Conservation (phyloP, 345 rosid genomes). For the Excoecaria agallocha region DNA sequence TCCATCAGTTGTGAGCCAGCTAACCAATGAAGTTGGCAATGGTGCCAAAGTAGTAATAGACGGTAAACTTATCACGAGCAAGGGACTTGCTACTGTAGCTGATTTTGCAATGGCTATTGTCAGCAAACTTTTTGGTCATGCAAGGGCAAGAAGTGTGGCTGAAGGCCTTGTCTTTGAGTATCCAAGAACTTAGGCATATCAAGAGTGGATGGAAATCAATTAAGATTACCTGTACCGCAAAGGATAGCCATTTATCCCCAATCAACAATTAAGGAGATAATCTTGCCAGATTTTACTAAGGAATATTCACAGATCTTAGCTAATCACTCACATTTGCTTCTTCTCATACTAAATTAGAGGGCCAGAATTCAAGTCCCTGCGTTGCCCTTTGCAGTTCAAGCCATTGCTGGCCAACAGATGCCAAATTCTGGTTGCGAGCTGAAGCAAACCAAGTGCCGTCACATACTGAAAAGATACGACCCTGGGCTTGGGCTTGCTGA, state of each 20-base stretch:
- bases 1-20: constrained; percentile 38
- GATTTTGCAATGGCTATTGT: constrained; percentile 73
- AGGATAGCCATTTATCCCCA: not conserved
- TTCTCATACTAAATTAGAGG: constrained; percentile 15
- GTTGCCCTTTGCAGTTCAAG: not conserved
- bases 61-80: constrained; percentile 77
- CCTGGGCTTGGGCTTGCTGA: no score
- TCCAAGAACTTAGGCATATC: constrained; percentile 37
- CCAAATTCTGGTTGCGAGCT: not conserved
- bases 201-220: not conserved
- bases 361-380: not conserved
- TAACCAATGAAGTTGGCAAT: constrained; percentile 29
- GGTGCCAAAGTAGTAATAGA: constrained; percentile 77
- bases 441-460: not conserved
- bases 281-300: not conserved
- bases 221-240: not conserved
- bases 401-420: not conserved
- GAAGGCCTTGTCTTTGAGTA: constrained; percentile 86
- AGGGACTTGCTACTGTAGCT: constrained; percentile 58
- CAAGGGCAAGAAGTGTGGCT: constrained; percentile 81
- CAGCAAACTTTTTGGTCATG: constrained; percentile 75
- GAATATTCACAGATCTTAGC: not conserved
- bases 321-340: not conserved
- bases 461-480: not conserved
- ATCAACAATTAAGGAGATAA: not conserved